phyloP scores from a whole-genome alignment of 306 rosid species.

The Prunus salicina region DNA sequence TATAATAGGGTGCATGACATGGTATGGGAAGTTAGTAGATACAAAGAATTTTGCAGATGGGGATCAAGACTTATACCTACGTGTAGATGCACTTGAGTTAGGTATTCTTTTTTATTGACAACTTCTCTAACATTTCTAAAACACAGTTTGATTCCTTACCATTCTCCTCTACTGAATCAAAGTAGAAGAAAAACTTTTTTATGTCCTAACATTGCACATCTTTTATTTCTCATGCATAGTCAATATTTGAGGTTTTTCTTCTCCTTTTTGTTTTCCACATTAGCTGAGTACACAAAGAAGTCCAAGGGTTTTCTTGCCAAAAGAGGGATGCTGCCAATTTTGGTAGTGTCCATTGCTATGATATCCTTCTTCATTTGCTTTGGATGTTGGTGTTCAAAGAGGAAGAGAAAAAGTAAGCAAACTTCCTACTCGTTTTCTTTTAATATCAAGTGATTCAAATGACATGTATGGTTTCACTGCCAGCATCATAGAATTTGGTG shows the following conservation, averaged over 20 bases:
- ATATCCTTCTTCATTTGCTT: background rate
- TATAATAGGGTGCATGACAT: slow-evolving; percentile 28
- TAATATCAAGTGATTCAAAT: no score
- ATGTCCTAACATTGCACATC: background rate
- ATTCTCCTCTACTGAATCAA: background rate
- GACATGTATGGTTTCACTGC: no score
- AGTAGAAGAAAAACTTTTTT: background rate
- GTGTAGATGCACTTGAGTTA: slow-evolving; percentile 28
- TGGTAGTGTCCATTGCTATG: background rate
- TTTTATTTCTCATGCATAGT: background rate
- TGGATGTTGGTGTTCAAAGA: background rate
- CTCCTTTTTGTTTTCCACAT: no score
- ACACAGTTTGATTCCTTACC: no score
- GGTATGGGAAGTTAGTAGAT: slow-evolving; percentile 44
- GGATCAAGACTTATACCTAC: slow-evolving; percentile 40
- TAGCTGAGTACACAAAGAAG: background rate
- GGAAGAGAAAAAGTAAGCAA: slow-evolving; percentile 8
- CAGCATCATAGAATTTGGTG: no score
- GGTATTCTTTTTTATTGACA: background rate
- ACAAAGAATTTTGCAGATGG: slow-evolving; percentile 18
- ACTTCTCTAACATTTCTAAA: background rate
- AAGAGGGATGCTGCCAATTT: background rate
- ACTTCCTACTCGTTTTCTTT: background rate
- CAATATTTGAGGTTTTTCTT: background rate
- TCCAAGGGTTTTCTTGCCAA: background rate